These are phyloP conservation scores for Biscogniauxia marginata DNA, from an alignment of 2,329 filamentous ascomycete genomes.

Conservation along the genomic window DNA sequence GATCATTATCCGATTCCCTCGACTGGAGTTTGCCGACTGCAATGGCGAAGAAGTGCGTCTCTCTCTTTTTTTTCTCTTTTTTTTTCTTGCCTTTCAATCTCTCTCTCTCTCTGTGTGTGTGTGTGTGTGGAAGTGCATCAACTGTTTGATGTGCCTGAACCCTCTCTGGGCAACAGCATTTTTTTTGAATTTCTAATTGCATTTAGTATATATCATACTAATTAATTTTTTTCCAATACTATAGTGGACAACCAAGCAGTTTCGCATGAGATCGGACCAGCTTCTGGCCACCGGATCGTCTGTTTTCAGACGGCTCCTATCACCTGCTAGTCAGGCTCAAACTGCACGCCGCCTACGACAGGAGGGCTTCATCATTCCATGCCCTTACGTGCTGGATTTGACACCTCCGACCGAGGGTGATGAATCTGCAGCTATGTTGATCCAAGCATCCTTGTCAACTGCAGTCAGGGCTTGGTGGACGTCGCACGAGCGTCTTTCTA, in stretches of 20 bases:
- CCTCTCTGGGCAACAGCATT: too few species aligned
- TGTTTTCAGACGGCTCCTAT: constrained; percentile 47
- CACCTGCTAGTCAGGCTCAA: constrained; percentile 41
- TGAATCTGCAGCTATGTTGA: constrained; percentile 58
- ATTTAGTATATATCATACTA: too few species aligned
- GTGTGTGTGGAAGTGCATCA: too few species aligned
- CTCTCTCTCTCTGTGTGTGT: background rate
- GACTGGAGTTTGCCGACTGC: constrained; percentile 9
- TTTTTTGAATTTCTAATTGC: too few species aligned
- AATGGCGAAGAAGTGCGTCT: constrained; percentile 7
- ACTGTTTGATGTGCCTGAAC: too few species aligned
- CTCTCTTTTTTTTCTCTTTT: background rate
- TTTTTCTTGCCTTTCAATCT: background rate
- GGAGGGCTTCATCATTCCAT: constrained; percentile 19
- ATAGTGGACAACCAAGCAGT: constrained; percentile 33
- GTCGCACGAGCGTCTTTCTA: constrained; percentile 34
- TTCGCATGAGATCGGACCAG: constrained; percentile 47
- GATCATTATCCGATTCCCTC: constrained; percentile 8
- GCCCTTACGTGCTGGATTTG: constrained; percentile 59
- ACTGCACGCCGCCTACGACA: constrained; percentile 34
- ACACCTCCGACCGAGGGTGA: constrained; percentile 62
- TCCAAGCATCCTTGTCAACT: constrained; percentile 56
- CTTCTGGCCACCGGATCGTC: constrained; percentile 46
- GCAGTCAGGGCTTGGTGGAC: constrained; percentile 56
- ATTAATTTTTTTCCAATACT: constrained; percentile 3